Base-by-base conservation (phyloP, 352 stramenopile genomes). In the Detonula confervacea region DNA sequence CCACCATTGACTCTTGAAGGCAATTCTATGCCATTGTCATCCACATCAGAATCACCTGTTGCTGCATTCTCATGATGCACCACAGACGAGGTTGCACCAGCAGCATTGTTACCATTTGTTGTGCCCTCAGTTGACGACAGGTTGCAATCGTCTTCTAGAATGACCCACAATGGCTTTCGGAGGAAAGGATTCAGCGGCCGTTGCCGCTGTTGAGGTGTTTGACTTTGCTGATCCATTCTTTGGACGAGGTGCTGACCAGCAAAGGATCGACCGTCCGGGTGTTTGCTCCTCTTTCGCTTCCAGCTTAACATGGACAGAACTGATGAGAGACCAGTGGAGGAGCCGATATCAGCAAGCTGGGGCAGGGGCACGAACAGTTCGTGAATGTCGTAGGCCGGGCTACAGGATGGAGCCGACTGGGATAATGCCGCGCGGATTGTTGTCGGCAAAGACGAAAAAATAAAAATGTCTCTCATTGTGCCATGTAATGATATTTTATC, bases 101-200 rank as follows among this genome's bases (percentile, higher is more conserved):
- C n/a, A n/a, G 8, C 51, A 22, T n/a, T 59, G 51, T 30, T 46
- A 64, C 30, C 16, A 25, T 29, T 46, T 25, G 27, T 56, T 1
- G 18, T 20, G 14, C 11, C 12, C n/a, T 0, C 20, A 2, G 25
- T 60, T 16, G 27, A 4, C 0, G 7, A 35, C 16, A 37, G 46
- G 16, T 46, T 9, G 16, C 60, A 33, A 22, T 80, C 75, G 33
- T 73, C 77, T 20, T 81, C 35, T 29, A 84, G 44, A 8, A 84
- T 61, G 12, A 71, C 71, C 55, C 66, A 65, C 35, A 86, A 42
- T 24, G 78, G 78, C 61, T 86, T 86, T 1, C 62, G 42, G 1
- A 77, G 70, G 57, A 80, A 84, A 12, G 77, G 77, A 47, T 73
- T 74, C 16, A 67, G 66, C 24, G 24, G 30, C 37, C 24, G 42